Evolutionary conservation across 2,329 filamentous ascomycete species (phyloP).

Genomic region (Verticillium longisporum): DNA sequence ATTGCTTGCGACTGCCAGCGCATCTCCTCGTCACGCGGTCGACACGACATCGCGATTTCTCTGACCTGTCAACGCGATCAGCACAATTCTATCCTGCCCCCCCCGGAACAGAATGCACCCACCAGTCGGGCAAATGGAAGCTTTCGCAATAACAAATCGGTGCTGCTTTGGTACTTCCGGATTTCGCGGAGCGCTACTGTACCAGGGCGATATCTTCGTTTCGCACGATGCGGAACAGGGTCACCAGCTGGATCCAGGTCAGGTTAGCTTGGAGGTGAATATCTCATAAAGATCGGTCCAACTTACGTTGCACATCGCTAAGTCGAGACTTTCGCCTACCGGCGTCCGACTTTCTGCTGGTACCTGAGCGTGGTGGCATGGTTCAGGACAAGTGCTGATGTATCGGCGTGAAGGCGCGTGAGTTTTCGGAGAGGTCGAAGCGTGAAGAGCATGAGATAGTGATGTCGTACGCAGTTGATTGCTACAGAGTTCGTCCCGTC

Average conservation of each 20-base stretch:
- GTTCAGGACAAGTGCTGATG: not conserved
- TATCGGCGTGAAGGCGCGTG: not conserved
- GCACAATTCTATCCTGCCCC: not conserved
- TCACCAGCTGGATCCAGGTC: conserved; percentile 56
- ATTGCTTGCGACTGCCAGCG: conserved; percentile 97
- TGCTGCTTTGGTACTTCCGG: conserved; percentile 80
- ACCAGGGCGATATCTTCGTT: conserved; percentile 65
- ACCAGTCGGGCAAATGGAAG: conserved; percentile 75
- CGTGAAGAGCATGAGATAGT: no score
- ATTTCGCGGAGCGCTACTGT: conserved; percentile 90
- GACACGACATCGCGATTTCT: conserved; percentile 64
- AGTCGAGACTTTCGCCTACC: conserved; percentile 22
- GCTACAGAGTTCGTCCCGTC: not conserved
- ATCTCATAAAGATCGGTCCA: not conserved
- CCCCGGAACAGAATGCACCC: conserved; percentile 12
- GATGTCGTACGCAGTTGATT: not conserved
- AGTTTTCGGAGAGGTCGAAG: no score
- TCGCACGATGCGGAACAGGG: conserved; percentile 56
- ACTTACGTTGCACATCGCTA: conserved; percentile 34
- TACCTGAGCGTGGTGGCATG: conserved; percentile 14
- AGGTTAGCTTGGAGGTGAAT: not conserved
- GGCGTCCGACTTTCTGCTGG: conserved; percentile 11
- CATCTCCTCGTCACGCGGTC: conserved; percentile 60
- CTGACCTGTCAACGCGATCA: conserved; percentile 41
- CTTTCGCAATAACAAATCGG: conserved; percentile 77